Conservation (phyloP, 106 monocot genomes). For the Dendrobium nobile region DNA sequence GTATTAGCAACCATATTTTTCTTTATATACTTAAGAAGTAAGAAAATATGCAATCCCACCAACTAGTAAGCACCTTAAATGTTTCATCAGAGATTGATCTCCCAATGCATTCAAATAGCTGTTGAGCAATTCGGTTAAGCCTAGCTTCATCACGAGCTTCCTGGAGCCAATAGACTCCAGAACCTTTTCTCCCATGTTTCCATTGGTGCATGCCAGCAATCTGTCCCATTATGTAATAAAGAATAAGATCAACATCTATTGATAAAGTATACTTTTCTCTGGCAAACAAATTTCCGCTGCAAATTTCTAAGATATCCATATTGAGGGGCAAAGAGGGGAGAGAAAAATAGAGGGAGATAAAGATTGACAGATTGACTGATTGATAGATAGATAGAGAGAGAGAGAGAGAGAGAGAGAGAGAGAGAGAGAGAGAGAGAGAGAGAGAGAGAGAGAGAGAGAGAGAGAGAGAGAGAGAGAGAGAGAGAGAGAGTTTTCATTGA, state of each 20-base stretch:
- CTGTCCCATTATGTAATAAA: conserved; percentile 26
- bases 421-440: too few species aligned
- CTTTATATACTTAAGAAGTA: not conserved
- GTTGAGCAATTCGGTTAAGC: conserved; percentile 76
- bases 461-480: too few species aligned
- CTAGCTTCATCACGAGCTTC: conserved; percentile 74
- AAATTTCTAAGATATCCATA: not conserved
- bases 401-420: too few species aligned
- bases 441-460: too few species aligned
- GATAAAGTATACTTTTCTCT: not conserved
- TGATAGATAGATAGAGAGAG: too few species aligned
- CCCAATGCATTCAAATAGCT: conserved; percentile 81
- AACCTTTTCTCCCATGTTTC: conserved; percentile 94
- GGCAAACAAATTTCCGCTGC: not conserved
- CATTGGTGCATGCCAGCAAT: conserved; percentile 89
- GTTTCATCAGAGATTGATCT: conserved; percentile 84
- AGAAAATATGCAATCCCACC: not conserved
- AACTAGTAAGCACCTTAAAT: conserved; percentile 50
- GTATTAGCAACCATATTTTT: not conserved
- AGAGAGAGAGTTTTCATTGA: not conserved
- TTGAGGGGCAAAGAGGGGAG: not conserved
- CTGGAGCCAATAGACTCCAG: conserved; percentile 93
- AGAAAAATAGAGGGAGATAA: too few species aligned
- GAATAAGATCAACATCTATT: not conserved
- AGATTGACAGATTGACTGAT: too few species aligned